phyloP scores from a whole-genome alignment of 371 early-diverging fungal genomes.

The Rhizopus sp. region DNA sequence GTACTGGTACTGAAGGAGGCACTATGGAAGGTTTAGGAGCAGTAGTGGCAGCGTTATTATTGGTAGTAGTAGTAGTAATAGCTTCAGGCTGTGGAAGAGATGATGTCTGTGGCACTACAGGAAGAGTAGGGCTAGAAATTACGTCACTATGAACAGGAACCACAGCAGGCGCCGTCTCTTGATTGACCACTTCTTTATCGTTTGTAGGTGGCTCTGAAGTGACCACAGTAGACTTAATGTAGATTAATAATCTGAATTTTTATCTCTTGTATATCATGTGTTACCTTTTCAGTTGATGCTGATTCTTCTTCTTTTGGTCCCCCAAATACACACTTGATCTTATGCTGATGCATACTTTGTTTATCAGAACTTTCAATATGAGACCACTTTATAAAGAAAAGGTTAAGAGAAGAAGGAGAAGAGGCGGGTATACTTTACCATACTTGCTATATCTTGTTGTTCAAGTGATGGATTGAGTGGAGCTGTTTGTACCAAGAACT shows the following conservation, averaged over 20 bases:
- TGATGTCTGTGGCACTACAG: neutral
- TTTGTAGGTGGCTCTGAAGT: neutral
- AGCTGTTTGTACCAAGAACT: slow-evolving; percentile 91
- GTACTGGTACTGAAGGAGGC: neutral
- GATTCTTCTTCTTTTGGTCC: slow-evolving; percentile 10
- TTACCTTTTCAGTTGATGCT: slow-evolving; percentile 1
- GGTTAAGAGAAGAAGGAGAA: slow-evolving; percentile 8
- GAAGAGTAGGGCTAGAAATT: neutral
- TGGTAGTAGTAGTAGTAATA: slow-evolving; percentile 7
- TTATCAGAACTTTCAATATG: slow-evolving; percentile 52
- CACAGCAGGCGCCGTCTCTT: neutral
- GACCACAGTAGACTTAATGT: neutral
- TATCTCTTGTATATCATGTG: slow-evolving; percentile 3
- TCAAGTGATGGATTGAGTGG: slow-evolving; percentile 60
- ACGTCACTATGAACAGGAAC: neutral
- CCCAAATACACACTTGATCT: slow-evolving; percentile 62
- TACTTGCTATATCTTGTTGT: slow-evolving; percentile 33
- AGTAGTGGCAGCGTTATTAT: slow-evolving; percentile 1
- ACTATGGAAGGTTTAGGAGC: slow-evolving; percentile 1
- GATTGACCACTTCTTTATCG: neutral
- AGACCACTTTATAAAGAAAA: slow-evolving; percentile 52
- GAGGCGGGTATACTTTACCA: slow-evolving; percentile 37
- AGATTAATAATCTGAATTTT: slow-evolving; percentile 2
- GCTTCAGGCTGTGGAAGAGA: neutral
- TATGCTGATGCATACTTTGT: slow-evolving; percentile 61